Evolutionary conservation across 106 monocot species (phyloP), one percentile per base, ranked within the genome.

Genomic region (Dendrobium chrysotoxum): DNA sequence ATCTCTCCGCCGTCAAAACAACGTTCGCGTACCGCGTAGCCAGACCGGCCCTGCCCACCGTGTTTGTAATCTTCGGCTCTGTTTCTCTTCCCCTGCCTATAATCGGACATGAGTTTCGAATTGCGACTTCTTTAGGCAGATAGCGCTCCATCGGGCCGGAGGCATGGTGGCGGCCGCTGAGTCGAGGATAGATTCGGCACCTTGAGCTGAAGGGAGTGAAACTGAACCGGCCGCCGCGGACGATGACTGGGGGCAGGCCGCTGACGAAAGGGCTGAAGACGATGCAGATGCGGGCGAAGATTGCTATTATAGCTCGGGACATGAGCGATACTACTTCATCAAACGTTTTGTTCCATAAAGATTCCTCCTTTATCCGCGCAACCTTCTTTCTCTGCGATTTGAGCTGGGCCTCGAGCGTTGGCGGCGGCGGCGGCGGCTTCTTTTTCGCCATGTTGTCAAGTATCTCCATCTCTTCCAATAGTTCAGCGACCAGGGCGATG

Each of bases 291-390:
- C 90, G 81, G 17, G 85, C 74, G 87, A 92, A 87, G 66, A 89
- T 74, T 4, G 88, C 73, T 84, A 87, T 75, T 39, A 79, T 76
- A 15, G 90, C 78, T 1, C 80, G 40, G 12, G 80, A 89, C 90
- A 97, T 90, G 71, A 90, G 84, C n/a, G 77, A 77, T 0, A 84
- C 85, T n/a, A 77, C 88, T 78, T 88, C 89, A 45, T 92, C 87
- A 75, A 82, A 88, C 30, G 79, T 78, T 8, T 82, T 57, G 75
- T 25, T 57, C 97, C 94, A 98, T 2, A 98, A 82, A 2, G 97
- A 94, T 40, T 85, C 84, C 18, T 92, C 85, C 82, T 77, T 89
- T 18, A 92, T 83, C 67, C 78, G 78, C 42, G 78, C 78, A 13
- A 98, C 88, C 58, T 31, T 88, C 42, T 85, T 84, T 3, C 81